Conservation (phyloP, 148 eudicot genomes). For the Vaccinium macrocarpon region DNA sequence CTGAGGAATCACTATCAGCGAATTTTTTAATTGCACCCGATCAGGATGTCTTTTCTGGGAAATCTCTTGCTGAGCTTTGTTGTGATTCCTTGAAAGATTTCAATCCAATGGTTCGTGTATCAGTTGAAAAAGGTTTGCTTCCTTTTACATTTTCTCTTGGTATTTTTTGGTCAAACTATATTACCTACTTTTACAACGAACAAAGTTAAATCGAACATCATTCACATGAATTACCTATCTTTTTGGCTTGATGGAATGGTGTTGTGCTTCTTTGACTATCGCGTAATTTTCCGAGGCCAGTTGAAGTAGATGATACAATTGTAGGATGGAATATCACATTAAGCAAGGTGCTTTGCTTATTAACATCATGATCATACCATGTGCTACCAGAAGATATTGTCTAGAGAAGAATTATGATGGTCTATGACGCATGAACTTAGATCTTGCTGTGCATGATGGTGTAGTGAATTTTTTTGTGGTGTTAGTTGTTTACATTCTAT, state of each 20-base stretch:
- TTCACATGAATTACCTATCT: background rate
- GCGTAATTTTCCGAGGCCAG: background rate
- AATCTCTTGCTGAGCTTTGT: conserved; percentile 57
- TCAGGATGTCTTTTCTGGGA: conserved; percentile 37
- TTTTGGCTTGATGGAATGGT: background rate
- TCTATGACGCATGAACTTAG: background rate
- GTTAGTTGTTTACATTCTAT: background rate
- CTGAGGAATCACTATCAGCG: conserved; percentile 56
- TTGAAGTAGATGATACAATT: background rate
- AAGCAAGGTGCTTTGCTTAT: background rate
- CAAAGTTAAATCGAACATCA: background rate
- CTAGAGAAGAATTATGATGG: background rate
- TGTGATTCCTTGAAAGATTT: conserved; percentile 12
- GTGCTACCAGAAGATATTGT: background rate
- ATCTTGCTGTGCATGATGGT: background rate
- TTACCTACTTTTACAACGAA: background rate
- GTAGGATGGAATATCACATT: background rate
- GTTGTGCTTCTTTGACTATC: background rate
- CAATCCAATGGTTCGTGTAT: conserved; percentile 15
- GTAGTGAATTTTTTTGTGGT: background rate
- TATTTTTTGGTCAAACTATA: background rate
- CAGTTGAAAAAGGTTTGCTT: conserved; percentile 9
- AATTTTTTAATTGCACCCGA: conserved; percentile 73
- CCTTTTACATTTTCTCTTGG: background rate
- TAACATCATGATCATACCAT: too few relatives aligned